phyloP scores from a whole-genome alignment of 1,284 basidiomycete genomes.

The Athelia sp. region DNA sequence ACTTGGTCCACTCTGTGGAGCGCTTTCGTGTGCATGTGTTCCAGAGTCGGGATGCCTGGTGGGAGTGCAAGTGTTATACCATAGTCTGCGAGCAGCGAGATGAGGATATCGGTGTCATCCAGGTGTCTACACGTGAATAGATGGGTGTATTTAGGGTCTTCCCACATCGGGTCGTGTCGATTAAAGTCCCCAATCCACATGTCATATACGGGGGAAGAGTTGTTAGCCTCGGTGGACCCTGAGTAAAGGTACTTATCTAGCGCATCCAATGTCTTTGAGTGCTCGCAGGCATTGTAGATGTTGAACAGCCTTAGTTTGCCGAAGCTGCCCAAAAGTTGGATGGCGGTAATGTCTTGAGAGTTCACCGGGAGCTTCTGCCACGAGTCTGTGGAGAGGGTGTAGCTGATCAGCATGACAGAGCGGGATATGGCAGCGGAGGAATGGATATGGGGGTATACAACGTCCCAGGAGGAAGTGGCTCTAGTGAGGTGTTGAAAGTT shows the following conservation, averaged over 20 bases:
- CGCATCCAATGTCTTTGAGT: conserved; percentile 11
- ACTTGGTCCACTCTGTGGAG: conserved; percentile 25
- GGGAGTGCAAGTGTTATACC: conserved; percentile 22
- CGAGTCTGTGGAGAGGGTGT: conserved; percentile 14
- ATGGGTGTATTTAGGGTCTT: conserved; percentile 18
- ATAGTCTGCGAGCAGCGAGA: conserved; percentile 14
- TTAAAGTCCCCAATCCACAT: conserved; percentile 32
- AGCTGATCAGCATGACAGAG: conserved; percentile 21
- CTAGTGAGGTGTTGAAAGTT: neutral
- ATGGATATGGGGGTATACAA: neutral
- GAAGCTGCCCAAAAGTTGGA: conserved; percentile 8
- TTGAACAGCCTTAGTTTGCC: conserved; percentile 18
- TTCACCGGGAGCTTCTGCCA: conserved; percentile 15
- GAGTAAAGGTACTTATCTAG: conserved; percentile 6
- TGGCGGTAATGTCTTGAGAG: conserved; percentile 17
- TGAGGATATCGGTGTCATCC: conserved; percentile 17
- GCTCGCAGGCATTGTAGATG: conserved; percentile 21
- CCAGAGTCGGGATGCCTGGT: conserved; percentile 18
- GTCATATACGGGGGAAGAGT: conserved; percentile 5
- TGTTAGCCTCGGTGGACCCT: neutral
- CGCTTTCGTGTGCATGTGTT: conserved; percentile 17
- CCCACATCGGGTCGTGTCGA: conserved; percentile 29
- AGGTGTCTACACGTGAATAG: conserved; percentile 15
- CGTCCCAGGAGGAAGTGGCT: neutral
- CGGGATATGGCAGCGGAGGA: conserved; percentile 1